Evolutionary conservation across 495 filamentous ascomycete species (phyloP).

Genomic region (Penicillium paxilli): DNA sequence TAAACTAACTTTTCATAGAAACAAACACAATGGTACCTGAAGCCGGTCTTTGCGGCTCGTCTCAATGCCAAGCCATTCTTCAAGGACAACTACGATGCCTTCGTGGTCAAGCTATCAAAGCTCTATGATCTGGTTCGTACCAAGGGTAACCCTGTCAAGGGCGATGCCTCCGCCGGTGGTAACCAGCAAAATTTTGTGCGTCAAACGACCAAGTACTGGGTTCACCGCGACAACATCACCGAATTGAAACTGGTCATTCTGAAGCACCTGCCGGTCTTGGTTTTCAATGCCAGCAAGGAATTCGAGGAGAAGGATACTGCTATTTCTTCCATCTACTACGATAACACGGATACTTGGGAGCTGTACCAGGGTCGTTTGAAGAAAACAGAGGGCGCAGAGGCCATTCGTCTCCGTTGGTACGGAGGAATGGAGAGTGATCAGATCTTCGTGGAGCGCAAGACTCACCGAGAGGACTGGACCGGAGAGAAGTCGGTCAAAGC

Average conservation of each 20-base stretch:
- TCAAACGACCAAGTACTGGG: constrained; percentile 99
- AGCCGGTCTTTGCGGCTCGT: constrained; percentile 88
- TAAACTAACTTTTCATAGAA: constrained; percentile 56
- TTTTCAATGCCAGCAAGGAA: constrained; percentile 97
- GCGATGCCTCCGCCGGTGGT: constrained; percentile 88
- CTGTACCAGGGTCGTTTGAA: constrained; percentile 91
- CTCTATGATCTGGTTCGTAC: constrained; percentile 94
- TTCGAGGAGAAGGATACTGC: constrained; percentile 87
- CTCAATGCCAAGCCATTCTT: constrained; percentile 97
- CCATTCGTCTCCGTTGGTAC: constrained; percentile 96
- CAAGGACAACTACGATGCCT: constrained; percentile 96
- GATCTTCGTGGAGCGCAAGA: constrained; percentile 97
- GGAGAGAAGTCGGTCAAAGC: constrained; percentile 99
- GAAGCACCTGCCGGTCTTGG: constrained; percentile 95
- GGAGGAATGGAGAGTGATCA: constrained; percentile 92
- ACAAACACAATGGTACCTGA: constrained; percentile 90
- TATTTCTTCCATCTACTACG: constrained; percentile 97
- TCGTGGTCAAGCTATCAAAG: constrained; percentile 92
- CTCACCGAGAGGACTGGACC: constrained; percentile 98
- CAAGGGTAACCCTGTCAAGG: constrained; percentile 85
- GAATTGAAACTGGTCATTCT: constrained; percentile 96
- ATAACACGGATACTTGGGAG: constrained; percentile 91
- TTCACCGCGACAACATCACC: constrained; percentile 97
- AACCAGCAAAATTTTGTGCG: constrained; percentile 93
- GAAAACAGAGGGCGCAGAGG: constrained; percentile 97